Base-by-base conservation (phyloP, 73 alveolate genomes). In the Paramecium biaurelia region DNA sequence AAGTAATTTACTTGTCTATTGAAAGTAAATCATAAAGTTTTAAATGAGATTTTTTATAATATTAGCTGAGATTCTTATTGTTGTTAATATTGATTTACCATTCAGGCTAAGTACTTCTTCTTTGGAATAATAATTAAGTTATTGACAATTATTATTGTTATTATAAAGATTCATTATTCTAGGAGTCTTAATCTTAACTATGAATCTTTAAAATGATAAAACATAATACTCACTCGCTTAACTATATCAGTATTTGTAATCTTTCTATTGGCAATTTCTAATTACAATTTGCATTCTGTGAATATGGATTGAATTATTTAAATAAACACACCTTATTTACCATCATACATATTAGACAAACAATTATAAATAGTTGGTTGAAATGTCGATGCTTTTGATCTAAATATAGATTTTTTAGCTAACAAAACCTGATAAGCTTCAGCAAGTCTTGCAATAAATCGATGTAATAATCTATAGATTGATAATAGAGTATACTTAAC, bases 341-440 rank as follows among this genome's bases (percentile, higher is more conserved):
- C 67, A n/a, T 72, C 86, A 37, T 72, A 72, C 86, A 72, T 72
- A 5, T 72, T 35, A 4, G 86, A 35, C n/a, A 72, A 37, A 35
- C 86, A 35, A 34, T 37, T 37, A 72, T 72, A 72, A 14, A 72
- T 72, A 3, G 86, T 72, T 15, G 86, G 86, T 12, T 35, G n/a
- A 37, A 72, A 72, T 30, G 86, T 72, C 18, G 86, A 72, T 28
- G 86, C 86, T 37, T 72, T 72, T 10, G 86, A 72, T 72, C 63
- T 34, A 35, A 21, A 37, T 28, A 72, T 72, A 5, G 35, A 21
- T 18, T 72, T 72, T 35, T 38, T 32, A 12, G 86, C 86, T 1
- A 34, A 15, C 18, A 72, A 8, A 12, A 38, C 58, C 4, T 72
- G 10, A 37, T 72, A 72, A 3, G 41, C 56, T n/a, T 72, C 67